phyloP scores from a whole-genome alignment of 108 stramenopile genomes.

The Cyclostephanos invisitatus region DNA sequence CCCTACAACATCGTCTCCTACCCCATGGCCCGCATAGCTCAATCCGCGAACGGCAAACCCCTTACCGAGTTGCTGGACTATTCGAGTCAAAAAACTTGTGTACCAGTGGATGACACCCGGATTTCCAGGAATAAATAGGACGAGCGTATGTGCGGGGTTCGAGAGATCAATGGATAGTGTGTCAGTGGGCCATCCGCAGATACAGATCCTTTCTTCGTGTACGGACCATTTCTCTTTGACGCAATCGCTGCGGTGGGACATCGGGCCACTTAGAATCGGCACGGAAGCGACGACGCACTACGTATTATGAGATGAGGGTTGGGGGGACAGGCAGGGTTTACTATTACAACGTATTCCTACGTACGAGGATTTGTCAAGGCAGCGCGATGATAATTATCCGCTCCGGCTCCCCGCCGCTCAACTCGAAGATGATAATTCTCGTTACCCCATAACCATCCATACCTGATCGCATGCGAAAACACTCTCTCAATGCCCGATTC shows the following conservation, averaged over 20 bases:
- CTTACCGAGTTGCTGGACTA: constrained; percentile 54
- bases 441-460: not conserved
- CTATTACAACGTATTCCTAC: too few relatives aligned
- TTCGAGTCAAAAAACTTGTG: constrained; percentile 29
- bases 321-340: too few relatives aligned
- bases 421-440: not conserved
- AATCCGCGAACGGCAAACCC: constrained; percentile 63
- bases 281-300: too few relatives aligned
- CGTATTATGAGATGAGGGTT: too few relatives aligned
- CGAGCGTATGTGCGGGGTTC: constrained; percentile 51
- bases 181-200: constrained; percentile 76
- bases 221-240: not conserved
- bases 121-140: constrained; percentile 84
- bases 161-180: constrained; percentile 51
- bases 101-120: constrained; percentile 82
- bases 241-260: not conserved
- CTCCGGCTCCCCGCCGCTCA: too few relatives aligned
- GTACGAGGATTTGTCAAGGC: too few relatives aligned
- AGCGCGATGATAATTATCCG: too few relatives aligned
- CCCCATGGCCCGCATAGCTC: constrained; percentile 77
- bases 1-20: constrained; percentile 34
- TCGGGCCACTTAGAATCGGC: not conserved
- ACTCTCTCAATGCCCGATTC: not conserved
- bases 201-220: constrained; percentile 7
- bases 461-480: not conserved